Conservation (phyloP, 169 alveolate species). For the Plasmodium coatneyi region DNA sequence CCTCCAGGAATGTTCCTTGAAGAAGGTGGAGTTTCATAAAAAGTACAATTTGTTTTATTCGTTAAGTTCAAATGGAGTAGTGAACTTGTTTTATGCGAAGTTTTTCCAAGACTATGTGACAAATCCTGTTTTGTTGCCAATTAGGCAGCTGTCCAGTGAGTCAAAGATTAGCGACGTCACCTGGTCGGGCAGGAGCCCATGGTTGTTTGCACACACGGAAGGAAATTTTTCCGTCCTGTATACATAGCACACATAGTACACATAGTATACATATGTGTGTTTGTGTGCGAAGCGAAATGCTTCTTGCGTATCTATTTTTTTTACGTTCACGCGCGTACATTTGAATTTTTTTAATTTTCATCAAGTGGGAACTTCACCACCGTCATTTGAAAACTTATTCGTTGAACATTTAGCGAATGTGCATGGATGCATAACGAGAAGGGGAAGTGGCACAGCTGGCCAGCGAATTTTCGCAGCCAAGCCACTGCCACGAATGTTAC, state of each 20-base stretch:
- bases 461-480: background rate
- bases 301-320: background rate
- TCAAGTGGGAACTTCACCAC: background rate
- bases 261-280: slow-evolving; percentile 22
- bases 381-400: background rate
- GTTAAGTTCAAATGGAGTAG: slow-evolving; percentile 62
- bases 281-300: background rate
- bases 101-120: slow-evolving; percentile 74
- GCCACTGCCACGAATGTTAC: background rate
- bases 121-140: slow-evolving; percentile 72
- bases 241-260: slow-evolving; percentile 27
- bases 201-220: slow-evolving; percentile 70
- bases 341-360: background rate
- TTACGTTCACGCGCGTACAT: background rate
- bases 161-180: slow-evolving; percentile 47
- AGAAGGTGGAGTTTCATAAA: slow-evolving; percentile 68
- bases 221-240: slow-evolving; percentile 40
- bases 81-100: slow-evolving; percentile 72
- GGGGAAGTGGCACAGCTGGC: background rate
- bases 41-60: slow-evolving; percentile 59
- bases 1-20: slow-evolving; percentile 32
- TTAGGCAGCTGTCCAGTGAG: slow-evolving; percentile 31
- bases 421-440: background rate
- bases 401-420: background rate
- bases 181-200: slow-evolving; percentile 71